Evolutionary conservation across 208 protist species (phyloP).

Genomic region (Leishmania braziliensis): DNA sequence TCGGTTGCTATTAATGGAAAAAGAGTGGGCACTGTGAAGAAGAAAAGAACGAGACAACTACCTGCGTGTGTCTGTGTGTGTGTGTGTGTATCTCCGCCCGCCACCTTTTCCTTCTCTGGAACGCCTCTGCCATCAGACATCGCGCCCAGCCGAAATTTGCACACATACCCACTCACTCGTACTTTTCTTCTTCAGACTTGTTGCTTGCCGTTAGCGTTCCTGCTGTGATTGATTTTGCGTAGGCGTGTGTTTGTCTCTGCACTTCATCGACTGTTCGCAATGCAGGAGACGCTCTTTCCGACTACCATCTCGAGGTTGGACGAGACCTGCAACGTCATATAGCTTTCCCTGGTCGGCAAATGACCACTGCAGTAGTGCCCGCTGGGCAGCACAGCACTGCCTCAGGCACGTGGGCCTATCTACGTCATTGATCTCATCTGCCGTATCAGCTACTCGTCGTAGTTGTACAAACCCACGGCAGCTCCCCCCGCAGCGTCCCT

Average conservation of each 20-base stretch:
- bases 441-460: conserved; percentile 15
- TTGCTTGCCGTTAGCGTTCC: neutral
- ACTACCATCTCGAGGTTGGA: conserved; percentile 4
- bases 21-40: too few species aligned
- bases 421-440: conserved; percentile 26
- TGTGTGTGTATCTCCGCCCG: too few species aligned
- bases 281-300: neutral
- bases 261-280: neutral
- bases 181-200: neutral
- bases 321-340: conserved; percentile 11
- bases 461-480: neutral
- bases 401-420: conserved; percentile 15
- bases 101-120: neutral
- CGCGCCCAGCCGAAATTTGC: neutral
- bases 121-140: neutral
- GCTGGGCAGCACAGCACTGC: conserved; percentile 15
- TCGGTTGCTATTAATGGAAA: too few species aligned
- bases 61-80: too few species aligned
- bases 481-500: neutral
- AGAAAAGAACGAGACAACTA: too few species aligned
- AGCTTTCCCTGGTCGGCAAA: conserved; percentile 18
- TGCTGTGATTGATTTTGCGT: neutral
- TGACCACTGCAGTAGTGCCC: conserved; percentile 18
- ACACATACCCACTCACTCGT: neutral
- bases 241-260: neutral